Evolutionary conservation across 805 yeast species (phyloP).

Genomic region (Phaffomyces thermotolerans): DNA sequence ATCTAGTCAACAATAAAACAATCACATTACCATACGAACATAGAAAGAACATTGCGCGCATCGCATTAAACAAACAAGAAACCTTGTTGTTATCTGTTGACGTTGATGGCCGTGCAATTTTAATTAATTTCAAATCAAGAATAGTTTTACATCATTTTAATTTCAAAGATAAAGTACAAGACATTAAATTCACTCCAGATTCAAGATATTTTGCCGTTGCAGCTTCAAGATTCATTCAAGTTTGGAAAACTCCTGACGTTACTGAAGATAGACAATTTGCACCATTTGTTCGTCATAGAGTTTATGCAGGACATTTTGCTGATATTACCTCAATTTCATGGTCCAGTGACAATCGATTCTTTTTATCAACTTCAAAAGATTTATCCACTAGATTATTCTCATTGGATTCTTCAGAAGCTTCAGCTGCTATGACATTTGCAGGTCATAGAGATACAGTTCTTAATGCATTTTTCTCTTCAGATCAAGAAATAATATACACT

Average conservation of each 20-base stretch:
- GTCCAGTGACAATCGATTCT: slow-evolving; percentile 87
- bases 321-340: slow-evolving; percentile 75
- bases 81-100: slow-evolving; percentile 79
- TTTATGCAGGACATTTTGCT: slow-evolving; percentile 88
- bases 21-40: slow-evolving; percentile 92
- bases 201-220: slow-evolving; percentile 86
- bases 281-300: slow-evolving; percentile 85
- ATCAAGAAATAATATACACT: slow-evolving; percentile 87
- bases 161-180: slow-evolving; percentile 71
- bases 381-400: slow-evolving; percentile 84
- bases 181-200: slow-evolving; percentile 79
- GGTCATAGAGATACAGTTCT: slow-evolving; percentile 91
- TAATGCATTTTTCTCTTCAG: slow-evolving; percentile 78
- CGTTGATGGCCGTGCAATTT: slow-evolving; percentile 85
- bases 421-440: slow-evolving; percentile 76
- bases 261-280: slow-evolving; percentile 89
- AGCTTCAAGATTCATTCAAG: slow-evolving; percentile 72
- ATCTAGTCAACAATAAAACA: slow-evolving; percentile 73
- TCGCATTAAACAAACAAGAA: slow-evolving; percentile 79
- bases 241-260: slow-evolving; percentile 85
- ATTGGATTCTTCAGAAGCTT: slow-evolving; percentile 57
- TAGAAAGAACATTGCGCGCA: slow-evolving; percentile 68
- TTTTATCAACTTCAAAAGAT: slow-evolving; percentile 83
- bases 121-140: slow-evolving; percentile 77
- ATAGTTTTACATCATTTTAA: slow-evolving; percentile 91